Percentiles rank a stretch among this genome's conserved stretches.
Evolutionary conservation across 2,329 filamentous ascomycete genomes (phyloP).

Genomic region (Aspergillus awamori): DNA sequence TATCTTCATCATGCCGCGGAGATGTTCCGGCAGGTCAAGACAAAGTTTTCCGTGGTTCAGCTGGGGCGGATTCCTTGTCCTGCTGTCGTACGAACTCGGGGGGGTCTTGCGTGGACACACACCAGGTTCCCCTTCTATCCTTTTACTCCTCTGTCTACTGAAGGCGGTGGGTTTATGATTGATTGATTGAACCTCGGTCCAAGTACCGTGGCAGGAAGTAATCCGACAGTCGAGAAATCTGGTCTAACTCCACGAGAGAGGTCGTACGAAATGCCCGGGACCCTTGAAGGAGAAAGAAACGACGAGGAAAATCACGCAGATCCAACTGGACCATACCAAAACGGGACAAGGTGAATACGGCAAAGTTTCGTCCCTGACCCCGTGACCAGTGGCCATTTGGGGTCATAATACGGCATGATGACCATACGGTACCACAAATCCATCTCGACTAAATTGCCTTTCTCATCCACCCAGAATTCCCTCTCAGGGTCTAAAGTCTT

Average conservation of each 20-base stretch:
- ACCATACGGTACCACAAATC: conserved; percentile 5
- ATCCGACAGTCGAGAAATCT: too few species aligned
- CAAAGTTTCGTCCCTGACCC: neutral
- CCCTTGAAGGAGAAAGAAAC: too few species aligned
- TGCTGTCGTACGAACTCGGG: neutral
- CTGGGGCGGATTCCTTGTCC: conserved; percentile 12
- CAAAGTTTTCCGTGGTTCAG: conserved; percentile 8
- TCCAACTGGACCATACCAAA: neutral
- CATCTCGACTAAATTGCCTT: conserved; percentile 15
- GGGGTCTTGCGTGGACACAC: too few species aligned
- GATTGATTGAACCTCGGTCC: neutral
- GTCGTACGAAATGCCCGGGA: too few species aligned
- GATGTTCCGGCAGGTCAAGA: conserved; percentile 10
- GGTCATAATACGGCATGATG: neutral
- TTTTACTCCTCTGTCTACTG: too few species aligned
- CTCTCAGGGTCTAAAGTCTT: neutral
- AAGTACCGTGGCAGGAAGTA: neutral
- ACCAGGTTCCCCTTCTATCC: too few species aligned
- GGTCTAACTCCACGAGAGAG: too few species aligned
- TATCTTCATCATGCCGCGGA: conserved; percentile 7
- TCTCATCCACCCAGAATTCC: neutral
- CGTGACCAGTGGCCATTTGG: neutral
- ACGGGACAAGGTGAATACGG: neutral
- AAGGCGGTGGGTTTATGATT: neutral
- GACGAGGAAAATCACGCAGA: neutral